phyloP scores from a whole-genome alignment of 352 stramenopile genomes.

The Pythium angustatum region DNA sequence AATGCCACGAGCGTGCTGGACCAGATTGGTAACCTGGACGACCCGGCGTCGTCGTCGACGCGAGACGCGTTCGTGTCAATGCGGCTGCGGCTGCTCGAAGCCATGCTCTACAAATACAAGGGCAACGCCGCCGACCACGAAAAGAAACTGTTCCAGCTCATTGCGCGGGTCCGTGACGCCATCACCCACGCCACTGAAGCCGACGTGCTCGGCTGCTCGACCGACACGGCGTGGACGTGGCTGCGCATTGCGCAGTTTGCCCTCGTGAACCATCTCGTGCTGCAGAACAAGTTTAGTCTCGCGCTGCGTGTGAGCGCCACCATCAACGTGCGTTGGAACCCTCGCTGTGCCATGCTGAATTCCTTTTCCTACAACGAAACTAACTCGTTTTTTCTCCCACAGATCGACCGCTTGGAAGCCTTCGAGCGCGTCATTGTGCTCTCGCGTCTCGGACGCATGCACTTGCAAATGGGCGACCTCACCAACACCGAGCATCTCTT shows the following conservation, averaged over 20 bases:
- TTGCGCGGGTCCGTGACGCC: conserved; percentile 36
- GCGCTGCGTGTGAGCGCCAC: conserved; percentile 64
- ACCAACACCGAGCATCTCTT: conserved; percentile 59
- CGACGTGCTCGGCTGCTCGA: conserved; percentile 37
- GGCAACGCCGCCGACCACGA: conserved; percentile 55
- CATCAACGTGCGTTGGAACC: conserved; percentile 51
- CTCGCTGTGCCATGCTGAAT: neutral
- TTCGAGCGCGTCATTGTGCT: conserved; percentile 51
- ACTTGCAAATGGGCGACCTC: conserved; percentile 78
- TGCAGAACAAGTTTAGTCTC: conserved; percentile 75
- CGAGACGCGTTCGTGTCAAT: conserved; percentile 52
- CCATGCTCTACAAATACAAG: conserved; percentile 72
- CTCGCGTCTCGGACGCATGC: conserved; percentile 68
- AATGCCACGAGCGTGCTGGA: conserved; percentile 70
- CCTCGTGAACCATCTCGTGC: conserved; percentile 65
- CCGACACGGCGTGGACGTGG: conserved; percentile 41
- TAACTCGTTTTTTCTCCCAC: neutral
- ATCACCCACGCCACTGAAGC: conserved; percentile 32
- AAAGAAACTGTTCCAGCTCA: conserved; percentile 66
- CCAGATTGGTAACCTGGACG: conserved; percentile 69
- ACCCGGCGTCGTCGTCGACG: conserved; percentile 17
- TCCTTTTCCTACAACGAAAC: neutral
- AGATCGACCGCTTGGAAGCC: conserved; percentile 42
- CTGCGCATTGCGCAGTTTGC: conserved; percentile 65
- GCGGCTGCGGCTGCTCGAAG: conserved; percentile 62